Percentiles rank a stretch among this genome's conserved stretches.
Conservation (phyloP, 2,329 filamentous ascomycete species). For the Atkinsonella texensis region DNA sequence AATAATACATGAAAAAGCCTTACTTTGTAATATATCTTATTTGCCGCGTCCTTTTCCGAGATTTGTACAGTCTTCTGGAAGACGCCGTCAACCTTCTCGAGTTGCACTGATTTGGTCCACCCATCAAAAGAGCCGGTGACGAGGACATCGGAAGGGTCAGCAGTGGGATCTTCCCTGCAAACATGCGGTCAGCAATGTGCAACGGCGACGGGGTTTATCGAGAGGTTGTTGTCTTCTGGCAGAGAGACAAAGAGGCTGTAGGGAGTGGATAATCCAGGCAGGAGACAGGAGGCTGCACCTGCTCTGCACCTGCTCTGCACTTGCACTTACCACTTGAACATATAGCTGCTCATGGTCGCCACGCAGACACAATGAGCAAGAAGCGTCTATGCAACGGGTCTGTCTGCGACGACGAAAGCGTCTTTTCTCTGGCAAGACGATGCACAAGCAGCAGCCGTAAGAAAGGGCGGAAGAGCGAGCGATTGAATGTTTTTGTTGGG, state of each 20-base stretch:
- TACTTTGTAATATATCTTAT: constrained; percentile 95
- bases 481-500: neutral
- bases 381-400: neutral
- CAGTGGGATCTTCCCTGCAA: constrained; percentile 67
- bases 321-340: constrained; percentile 54
- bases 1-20: constrained; percentile 14
- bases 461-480: neutral
- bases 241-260: neutral
- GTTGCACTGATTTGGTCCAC: constrained; percentile 77
- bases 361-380: constrained; percentile 7
- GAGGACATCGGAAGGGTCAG: constrained; percentile 55
- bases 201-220: neutral
- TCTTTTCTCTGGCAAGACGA: neutral
- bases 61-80: constrained; percentile 78
- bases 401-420: neutral
- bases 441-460: neutral
- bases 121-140: constrained; percentile 94
- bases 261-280: neutral
- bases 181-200: constrained; percentile 5
- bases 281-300: neutral
- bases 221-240: too few species aligned
- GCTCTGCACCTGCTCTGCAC: too few species aligned
- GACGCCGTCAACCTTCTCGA: constrained; percentile 60
- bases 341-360: constrained; percentile 50
- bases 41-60: constrained; percentile 34